Conservation (phyloP, 345 rosid genomes). For the Camelina sativa region DNA sequence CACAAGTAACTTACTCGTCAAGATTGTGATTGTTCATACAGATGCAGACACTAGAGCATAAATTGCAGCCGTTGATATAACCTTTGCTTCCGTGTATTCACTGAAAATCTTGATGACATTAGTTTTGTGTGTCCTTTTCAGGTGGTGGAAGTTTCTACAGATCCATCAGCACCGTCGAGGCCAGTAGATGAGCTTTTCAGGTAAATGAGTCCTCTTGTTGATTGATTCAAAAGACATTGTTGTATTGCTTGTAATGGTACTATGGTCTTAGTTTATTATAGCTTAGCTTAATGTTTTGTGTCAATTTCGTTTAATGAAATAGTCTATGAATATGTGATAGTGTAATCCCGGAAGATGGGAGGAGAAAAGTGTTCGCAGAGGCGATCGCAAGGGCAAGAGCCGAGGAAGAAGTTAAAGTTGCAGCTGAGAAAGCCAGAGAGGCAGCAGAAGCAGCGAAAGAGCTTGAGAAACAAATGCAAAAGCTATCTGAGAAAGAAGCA, state of each 20-base stretch:
- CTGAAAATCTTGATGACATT: neutral
- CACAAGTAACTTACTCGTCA: conserved; percentile 17
- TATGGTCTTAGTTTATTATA: no score
- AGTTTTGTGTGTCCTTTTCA: conserved; percentile 31
- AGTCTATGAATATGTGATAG: conserved; percentile 45
- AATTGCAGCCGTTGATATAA: neutral
- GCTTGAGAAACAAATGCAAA: conserved; percentile 50
- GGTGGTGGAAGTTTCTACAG: conserved; percentile 84
- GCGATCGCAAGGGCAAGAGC: conserved; percentile 63
- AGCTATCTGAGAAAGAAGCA: conserved; percentile 63
- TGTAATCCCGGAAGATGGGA: conserved; percentile 82
- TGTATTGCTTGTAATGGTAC: neutral
- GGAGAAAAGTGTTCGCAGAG: conserved; percentile 78
- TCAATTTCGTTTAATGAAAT: neutral
- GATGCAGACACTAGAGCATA: neutral
- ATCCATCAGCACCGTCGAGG: conserved; percentile 76
- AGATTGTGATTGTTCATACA: neutral
- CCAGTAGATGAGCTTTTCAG: conserved; percentile 81
- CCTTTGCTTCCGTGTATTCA: neutral
- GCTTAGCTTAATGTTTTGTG: neutral
- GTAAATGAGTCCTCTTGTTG: conserved; percentile 41
- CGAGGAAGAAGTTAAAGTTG: conserved; percentile 64
- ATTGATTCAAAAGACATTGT: neutral
- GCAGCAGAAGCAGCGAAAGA: conserved; percentile 58
- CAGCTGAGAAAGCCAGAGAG: conserved; percentile 64